These are phyloP conservation scores for Plasmodium vivax DNA, from an alignment of 169 alveolate species.

Conservation along the genomic window DNA sequence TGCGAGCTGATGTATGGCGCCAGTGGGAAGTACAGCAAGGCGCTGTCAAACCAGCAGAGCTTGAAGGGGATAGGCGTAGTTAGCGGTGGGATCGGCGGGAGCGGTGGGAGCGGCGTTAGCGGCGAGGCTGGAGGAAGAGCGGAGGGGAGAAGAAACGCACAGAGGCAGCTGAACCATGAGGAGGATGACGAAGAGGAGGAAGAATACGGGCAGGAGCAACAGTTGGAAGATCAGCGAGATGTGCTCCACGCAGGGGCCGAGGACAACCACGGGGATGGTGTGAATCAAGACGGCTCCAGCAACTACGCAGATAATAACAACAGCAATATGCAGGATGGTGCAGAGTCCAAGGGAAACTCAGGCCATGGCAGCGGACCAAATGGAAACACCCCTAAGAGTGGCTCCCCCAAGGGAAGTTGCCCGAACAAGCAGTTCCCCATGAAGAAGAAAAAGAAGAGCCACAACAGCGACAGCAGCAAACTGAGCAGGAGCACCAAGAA, in stretches of 20 bases:
- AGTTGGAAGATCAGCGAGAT: background rate
- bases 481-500: background rate
- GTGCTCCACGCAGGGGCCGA: background rate
- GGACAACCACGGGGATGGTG: background rate
- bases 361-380: background rate
- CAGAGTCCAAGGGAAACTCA: background rate
- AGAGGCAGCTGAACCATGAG: background rate
- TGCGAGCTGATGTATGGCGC: background rate
- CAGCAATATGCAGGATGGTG: background rate
- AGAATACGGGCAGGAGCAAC: background rate
- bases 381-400: background rate
- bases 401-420: background rate
- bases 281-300: background rate
- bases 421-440: background rate
- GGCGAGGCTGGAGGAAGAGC: background rate
- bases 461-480: background rate
- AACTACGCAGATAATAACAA: background rate
- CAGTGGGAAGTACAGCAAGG: background rate
- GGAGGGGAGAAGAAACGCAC: background rate
- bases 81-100: too few relatives aligned
- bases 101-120: background rate
- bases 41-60: background rate
- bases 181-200: background rate
- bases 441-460: slow-evolving; percentile 16
- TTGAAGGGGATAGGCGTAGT: background rate